Percentiles rank a stretch among this genome's conserved stretches.
Conservation (phyloP, 2,329 filamentous ascomycete genomes). For the Colletotrichum ledebouriae region DNA sequence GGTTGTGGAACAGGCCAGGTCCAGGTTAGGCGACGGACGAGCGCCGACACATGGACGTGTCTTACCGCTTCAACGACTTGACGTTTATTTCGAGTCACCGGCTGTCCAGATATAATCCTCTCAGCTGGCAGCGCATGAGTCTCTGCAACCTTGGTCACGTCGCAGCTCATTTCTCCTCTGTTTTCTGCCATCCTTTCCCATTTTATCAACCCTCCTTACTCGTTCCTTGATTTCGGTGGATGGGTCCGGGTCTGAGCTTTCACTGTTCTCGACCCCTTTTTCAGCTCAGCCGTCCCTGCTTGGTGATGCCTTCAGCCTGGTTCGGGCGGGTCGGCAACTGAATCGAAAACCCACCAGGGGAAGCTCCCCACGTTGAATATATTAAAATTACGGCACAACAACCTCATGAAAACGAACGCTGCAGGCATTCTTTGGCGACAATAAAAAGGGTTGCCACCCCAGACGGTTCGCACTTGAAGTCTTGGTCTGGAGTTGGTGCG, state of each 20-base stretch:
- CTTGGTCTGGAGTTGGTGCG: conserved; percentile 6
- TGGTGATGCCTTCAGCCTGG: conserved; percentile 37
- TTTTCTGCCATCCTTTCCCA: not conserved
- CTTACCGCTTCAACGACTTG: conserved; percentile 19
- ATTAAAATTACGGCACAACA: conserved; percentile 42
- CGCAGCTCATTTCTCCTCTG: conserved; percentile 18
- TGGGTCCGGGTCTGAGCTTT: conserved; percentile 4
- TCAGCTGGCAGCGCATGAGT: not conserved
- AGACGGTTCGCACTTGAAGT: not conserved
- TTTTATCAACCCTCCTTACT: not conserved
- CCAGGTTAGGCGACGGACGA: conserved; percentile 10
- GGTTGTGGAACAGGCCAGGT: conserved; percentile 7
- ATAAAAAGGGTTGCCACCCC: conserved; percentile 19
- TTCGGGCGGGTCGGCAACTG: conserved; percentile 35
- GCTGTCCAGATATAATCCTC: conserved; percentile 20
- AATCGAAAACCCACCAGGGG: conserved; percentile 39
- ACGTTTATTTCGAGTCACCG: conserved; percentile 16
- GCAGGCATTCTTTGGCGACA: conserved; percentile 20
- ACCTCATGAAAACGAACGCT: conserved; percentile 33
- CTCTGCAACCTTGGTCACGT: conserved; percentile 2
- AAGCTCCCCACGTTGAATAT: conserved; percentile 38
- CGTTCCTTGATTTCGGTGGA: conserved; percentile 6
- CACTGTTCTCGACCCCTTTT: not conserved
- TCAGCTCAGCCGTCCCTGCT: conserved; percentile 13
- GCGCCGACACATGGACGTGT: conserved; percentile 34